Percentiles rank a stretch among this genome's conserved stretches.
phyloP scores from a whole-genome alignment of 495 filamentous ascomycete species.

The Neurospora tetraspora region DNA sequence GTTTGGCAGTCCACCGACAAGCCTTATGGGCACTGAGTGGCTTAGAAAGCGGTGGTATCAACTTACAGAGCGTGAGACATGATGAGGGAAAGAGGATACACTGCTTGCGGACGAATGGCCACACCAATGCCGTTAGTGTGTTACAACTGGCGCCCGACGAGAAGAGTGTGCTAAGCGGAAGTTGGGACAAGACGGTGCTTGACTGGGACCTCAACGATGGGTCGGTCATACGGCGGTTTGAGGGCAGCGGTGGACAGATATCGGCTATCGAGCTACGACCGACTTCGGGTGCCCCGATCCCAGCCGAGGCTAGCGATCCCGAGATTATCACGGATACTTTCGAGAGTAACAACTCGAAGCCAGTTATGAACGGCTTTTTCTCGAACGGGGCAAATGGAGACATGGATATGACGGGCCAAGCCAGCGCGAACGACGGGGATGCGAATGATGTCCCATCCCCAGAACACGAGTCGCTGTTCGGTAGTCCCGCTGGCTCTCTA shows the following conservation, averaged over 20 bases:
- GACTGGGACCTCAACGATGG: slow-evolving; percentile 97
- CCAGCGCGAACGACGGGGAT: not conserved
- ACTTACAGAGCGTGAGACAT: slow-evolving; percentile 87
- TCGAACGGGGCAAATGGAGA: slow-evolving; percentile 21
- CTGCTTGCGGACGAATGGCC: slow-evolving; percentile 54
- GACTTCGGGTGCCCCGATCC: slow-evolving; percentile 62
- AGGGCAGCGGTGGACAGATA: slow-evolving; percentile 71
- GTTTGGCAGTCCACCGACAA: slow-evolving; percentile 79
- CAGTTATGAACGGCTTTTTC: slow-evolving; percentile 38
- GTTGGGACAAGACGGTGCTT: slow-evolving; percentile 89
- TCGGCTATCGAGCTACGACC: slow-evolving; percentile 80
- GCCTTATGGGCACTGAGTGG: slow-evolving; percentile 87
- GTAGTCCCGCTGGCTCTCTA: slow-evolving; percentile 44
- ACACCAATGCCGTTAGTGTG: slow-evolving; percentile 88
- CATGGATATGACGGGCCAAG: not conserved
- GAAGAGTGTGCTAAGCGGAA: slow-evolving; percentile 78
- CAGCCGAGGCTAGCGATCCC: slow-evolving; percentile 54
- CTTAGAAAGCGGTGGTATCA: slow-evolving; percentile 82
- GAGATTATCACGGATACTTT: slow-evolving; percentile 55
- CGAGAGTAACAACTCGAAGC: slow-evolving; percentile 40
- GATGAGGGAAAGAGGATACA: slow-evolving; percentile 85
- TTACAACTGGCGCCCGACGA: slow-evolving; percentile 77
- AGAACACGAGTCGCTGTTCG: slow-evolving; percentile 63
- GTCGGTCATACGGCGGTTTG: slow-evolving; percentile 60
- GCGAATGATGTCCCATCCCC: slow-evolving; percentile 47